These are phyloP conservation scores for Hypoxylon sp. DNA, from an alignment of 2,329 filamentous ascomycete genomes.

Conservation along the genomic window DNA sequence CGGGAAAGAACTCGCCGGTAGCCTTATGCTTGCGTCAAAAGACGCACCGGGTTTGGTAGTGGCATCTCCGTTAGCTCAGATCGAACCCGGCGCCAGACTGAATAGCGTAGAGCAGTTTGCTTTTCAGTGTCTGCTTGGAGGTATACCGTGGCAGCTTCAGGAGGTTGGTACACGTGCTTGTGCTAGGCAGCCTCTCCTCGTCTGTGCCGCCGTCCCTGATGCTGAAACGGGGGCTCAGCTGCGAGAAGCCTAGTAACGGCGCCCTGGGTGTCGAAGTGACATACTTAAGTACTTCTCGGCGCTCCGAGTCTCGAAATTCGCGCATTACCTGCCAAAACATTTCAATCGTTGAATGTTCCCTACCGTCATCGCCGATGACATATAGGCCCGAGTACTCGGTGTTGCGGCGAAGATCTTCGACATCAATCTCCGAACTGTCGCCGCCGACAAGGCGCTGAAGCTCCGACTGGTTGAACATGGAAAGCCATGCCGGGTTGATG, in stretches of 20 bases:
- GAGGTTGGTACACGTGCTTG: conserved; percentile 95
- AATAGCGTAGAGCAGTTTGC: conserved; percentile 89
- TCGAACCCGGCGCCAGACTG: conserved; percentile 94
- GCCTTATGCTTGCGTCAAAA: neutral
- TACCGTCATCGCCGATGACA: conserved; percentile 83
- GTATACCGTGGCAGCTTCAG: conserved; percentile 89
- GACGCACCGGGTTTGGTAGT: neutral
- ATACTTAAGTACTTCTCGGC: conserved; percentile 89
- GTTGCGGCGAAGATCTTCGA: conserved; percentile 83
- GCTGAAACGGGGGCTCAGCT: conserved; percentile 84
- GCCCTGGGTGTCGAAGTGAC: conserved; percentile 93
- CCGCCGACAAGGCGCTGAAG: conserved; percentile 93
- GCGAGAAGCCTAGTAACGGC: conserved; percentile 86
- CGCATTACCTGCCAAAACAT: conserved; percentile 93
- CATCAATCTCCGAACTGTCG: conserved; percentile 83
- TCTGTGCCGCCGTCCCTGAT: conserved; percentile 85
- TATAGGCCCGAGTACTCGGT: conserved; percentile 91
- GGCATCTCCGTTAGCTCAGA: conserved; percentile 60
- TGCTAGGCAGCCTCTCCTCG: conserved; percentile 82
- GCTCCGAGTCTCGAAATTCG: conserved; percentile 75
- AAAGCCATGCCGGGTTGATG: conserved; percentile 90
- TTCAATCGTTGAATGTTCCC: conserved; percentile 84
- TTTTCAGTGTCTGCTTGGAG: conserved; percentile 68
- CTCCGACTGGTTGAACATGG: conserved; percentile 98
- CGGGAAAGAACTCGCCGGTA: neutral